These are phyloP conservation scores for Melanomma pulvis-pyrius DNA, from an alignment of 495 filamentous ascomycete species.

Conservation along the genomic window DNA sequence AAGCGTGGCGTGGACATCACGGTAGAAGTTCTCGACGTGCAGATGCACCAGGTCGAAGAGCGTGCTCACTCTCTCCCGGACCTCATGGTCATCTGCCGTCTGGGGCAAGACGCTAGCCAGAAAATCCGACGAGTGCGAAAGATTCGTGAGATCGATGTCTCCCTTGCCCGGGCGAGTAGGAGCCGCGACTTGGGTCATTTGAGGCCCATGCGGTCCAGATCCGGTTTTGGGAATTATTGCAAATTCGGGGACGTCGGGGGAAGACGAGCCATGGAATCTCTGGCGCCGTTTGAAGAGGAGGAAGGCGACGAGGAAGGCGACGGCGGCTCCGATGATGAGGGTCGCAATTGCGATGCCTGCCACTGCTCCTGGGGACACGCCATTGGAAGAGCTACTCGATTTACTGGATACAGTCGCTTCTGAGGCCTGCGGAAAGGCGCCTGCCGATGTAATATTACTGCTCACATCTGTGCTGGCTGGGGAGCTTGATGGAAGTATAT, in stretches of 20 bases:
- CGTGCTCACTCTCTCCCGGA: background rate
- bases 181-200: background rate
- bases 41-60: slow-evolving; percentile 9
- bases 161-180: background rate
- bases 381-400: background rate
- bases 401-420: background rate
- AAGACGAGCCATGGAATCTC: background rate
- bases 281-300: slow-evolving; percentile 24
- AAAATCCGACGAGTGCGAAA: background rate
- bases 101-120: slow-evolving; percentile 5
- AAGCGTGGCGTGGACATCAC: slow-evolving; percentile 19
- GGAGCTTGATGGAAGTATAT: too few relatives aligned
- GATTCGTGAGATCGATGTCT: background rate
- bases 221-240: background rate
- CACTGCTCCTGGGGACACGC: slow-evolving; percentile 26
- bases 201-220: background rate
- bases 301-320: slow-evolving; percentile 26
- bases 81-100: slow-evolving; percentile 7
- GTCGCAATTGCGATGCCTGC: slow-evolving; percentile 32
- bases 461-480: background rate
- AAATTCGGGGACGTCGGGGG: slow-evolving; percentile 6
- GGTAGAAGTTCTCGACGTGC: slow-evolving; percentile 22
- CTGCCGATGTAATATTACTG: background rate
- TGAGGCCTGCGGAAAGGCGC: background rate
- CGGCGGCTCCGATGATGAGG: slow-evolving; percentile 23